A percentile compares a stretch with the other conserved stretches of the same genome.
These are phyloP conservation scores for Alternaria gansuensis DNA, from an alignment of 2,329 filamentous ascomycete species.

Conservation along the genomic window DNA sequence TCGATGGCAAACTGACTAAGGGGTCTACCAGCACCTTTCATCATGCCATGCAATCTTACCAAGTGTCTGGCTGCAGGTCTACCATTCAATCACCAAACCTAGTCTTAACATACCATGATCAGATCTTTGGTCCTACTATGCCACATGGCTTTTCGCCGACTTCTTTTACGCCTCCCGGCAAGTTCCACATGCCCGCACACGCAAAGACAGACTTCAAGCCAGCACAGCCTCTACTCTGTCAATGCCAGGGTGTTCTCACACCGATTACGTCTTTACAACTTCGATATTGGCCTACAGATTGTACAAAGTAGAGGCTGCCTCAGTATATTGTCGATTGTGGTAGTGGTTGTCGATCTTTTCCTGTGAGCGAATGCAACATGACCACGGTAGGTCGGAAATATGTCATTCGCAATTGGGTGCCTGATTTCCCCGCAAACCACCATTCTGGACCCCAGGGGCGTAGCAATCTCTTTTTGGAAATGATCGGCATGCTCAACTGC, in stretches of 20 bases:
- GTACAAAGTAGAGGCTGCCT: conserved; percentile 1
- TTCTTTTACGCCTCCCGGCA: neutral
- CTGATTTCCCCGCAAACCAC: conserved; percentile 6
- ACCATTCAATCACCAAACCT: neutral
- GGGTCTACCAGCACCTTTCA: neutral
- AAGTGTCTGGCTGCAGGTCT: neutral
- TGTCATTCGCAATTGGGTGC: conserved; percentile 7
- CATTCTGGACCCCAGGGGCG: neutral
- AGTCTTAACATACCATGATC: neutral
- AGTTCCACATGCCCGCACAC: neutral
- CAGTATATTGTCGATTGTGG: neutral
- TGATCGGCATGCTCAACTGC: conserved; percentile 1
- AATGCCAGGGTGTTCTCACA: neutral
- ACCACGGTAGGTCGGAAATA: conserved; percentile 5
- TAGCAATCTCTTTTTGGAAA: neutral
- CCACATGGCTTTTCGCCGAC: neutral
- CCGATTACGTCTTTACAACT: conserved; percentile 8
- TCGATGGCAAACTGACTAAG: neutral
- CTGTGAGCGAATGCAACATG: conserved; percentile 4
- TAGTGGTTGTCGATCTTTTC: conserved; percentile 6
- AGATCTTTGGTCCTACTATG: neutral
- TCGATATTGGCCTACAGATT: neutral
- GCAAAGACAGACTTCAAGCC: neutral
- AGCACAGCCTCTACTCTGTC: neutral
- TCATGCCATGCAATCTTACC: neutral